A percentile compares a stretch with the other conserved stretches of the same genome.
Conservation (phyloP, 2,329 filamentous ascomycete species). For the Akanthomyces dipterigenus region DNA sequence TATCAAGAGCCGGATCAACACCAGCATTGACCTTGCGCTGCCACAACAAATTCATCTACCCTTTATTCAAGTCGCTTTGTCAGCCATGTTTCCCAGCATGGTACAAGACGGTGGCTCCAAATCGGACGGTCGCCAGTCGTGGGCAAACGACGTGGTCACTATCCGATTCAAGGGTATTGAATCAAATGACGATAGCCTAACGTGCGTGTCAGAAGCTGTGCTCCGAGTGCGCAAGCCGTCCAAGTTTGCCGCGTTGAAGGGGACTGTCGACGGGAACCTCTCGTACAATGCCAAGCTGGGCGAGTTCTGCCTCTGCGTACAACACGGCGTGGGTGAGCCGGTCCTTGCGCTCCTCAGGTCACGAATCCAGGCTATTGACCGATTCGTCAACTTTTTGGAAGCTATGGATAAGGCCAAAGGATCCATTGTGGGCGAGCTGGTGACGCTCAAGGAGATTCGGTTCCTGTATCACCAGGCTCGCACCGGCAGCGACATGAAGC, state of each 20-base stretch:
- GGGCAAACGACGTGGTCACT: slow-evolving; percentile 54
- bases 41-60: slow-evolving; percentile 41
- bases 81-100: slow-evolving; percentile 36
- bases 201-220: slow-evolving; percentile 44
- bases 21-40: slow-evolving; percentile 31
- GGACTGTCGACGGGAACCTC: slow-evolving; percentile 53
- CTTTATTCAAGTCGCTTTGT: slow-evolving; percentile 41
- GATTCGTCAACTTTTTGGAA: slow-evolving; percentile 63
- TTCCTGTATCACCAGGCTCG: slow-evolving; percentile 57
- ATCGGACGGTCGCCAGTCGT: slow-evolving; percentile 30
- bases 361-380: slow-evolving; percentile 60
- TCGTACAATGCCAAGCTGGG: slow-evolving; percentile 53
- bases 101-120: slow-evolving; percentile 20
- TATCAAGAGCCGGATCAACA: slow-evolving; percentile 33
- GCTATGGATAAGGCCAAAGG: slow-evolving; percentile 52
- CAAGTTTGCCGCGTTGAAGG: slow-evolving; percentile 49
- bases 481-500: slow-evolving; percentile 15
- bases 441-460: slow-evolving; percentile 55
- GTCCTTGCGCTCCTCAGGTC: slow-evolving; percentile 52
- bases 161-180: slow-evolving; percentile 49
- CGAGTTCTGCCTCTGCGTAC: slow-evolving; percentile 56
- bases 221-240: slow-evolving; percentile 46
- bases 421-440: slow-evolving; percentile 49
- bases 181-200: slow-evolving; percentile 21
- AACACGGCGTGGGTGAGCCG: slow-evolving; percentile 50